A percentile compares a stretch with the other conserved stretches of the same genome.
phyloP scores from a whole-genome alignment of 257 asterid species.

The Vinca minor region DNA sequence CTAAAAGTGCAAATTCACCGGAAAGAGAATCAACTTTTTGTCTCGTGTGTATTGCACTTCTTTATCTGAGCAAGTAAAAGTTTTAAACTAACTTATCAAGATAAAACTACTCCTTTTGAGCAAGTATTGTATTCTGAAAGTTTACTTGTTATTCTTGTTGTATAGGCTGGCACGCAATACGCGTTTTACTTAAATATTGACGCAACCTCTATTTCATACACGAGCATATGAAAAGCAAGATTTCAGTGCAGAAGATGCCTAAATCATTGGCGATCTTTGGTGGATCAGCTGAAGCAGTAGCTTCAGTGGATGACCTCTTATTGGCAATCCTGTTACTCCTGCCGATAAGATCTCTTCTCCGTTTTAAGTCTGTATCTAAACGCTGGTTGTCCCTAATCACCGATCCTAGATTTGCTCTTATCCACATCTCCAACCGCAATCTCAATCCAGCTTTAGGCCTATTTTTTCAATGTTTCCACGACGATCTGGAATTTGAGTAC shows the following conservation, averaged over 20 bases:
- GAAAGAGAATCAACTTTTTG: no score
- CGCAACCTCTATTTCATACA: no score
- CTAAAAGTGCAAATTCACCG: no score
- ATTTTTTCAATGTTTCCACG: constrained; percentile 10
- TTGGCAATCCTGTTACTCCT: constrained; percentile 18
- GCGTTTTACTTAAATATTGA: no score
- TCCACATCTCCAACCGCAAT: constrained; percentile 5
- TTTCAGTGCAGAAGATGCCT: background rate
- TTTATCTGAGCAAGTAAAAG: no score
- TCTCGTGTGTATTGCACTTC: no score
- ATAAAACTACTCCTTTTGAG: no score
- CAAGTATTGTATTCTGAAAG: no score
- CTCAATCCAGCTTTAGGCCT: constrained; percentile 26
- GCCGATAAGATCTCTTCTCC: constrained; percentile 27
- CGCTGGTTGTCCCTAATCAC: constrained; percentile 33
- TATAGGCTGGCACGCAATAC: no score
- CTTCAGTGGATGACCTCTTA: constrained; percentile 27
- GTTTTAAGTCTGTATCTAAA: constrained; percentile 31
- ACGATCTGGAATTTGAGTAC: constrained; percentile 8
- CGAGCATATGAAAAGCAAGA: no score
- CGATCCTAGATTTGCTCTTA: constrained; percentile 22
- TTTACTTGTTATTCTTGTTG: no score
- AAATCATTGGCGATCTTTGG: constrained; percentile 18
- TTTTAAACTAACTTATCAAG: no score
- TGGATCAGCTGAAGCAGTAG: constrained; percentile 23